Percentiles rank a stretch among this genome's conserved stretches.
phyloP scores from a whole-genome alignment of 2,329 filamentous ascomycete species.

The Hansfordia pulvinata region DNA sequence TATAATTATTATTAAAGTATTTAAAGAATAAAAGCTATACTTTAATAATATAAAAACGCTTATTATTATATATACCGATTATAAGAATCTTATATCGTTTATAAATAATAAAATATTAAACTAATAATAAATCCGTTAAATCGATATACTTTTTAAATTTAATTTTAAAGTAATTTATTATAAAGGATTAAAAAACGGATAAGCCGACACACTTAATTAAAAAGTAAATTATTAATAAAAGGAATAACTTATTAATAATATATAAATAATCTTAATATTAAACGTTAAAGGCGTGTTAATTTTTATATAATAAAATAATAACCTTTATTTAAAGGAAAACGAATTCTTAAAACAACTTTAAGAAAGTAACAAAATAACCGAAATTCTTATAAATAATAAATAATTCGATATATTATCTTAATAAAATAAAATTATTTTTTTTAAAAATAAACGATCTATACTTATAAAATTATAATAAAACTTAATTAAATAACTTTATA shows the following conservation, averaged over 20 bases:
- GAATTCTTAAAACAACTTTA: not conserved
- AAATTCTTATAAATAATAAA: too few relatives aligned
- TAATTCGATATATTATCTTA: not conserved
- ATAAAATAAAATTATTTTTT: too few relatives aligned
- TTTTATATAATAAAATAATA: too few relatives aligned
- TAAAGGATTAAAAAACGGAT: slow-evolving; percentile 1
- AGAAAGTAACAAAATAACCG: not conserved
- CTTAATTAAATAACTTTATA: not conserved
- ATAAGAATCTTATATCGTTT: slow-evolving; percentile 14
- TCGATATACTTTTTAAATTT: slow-evolving; percentile 1
- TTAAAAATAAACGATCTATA: not conserved
- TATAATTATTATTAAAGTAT: slow-evolving; percentile 15
- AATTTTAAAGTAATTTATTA: slow-evolving; percentile 3
- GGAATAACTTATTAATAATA: not conserved
- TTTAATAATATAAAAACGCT: slow-evolving; percentile 4
- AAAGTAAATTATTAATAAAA: not conserved
- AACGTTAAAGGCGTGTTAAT: too few relatives aligned
- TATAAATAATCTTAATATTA: slow-evolving; percentile 1
- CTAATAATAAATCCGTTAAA: slow-evolving; percentile 5
- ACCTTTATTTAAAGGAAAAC: too few relatives aligned
- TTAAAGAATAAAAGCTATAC: slow-evolving; percentile 11
- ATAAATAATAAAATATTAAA: slow-evolving; percentile 11
- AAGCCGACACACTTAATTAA: not conserved
- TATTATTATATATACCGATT: slow-evolving; percentile 5
- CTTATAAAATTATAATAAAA: not conserved